Percentiles rank a stretch among this genome's conserved stretches.
Evolutionary conservation across 805 yeast genomes (phyloP).

Genomic region (Kluyveromyces dobzhanskii): DNA sequence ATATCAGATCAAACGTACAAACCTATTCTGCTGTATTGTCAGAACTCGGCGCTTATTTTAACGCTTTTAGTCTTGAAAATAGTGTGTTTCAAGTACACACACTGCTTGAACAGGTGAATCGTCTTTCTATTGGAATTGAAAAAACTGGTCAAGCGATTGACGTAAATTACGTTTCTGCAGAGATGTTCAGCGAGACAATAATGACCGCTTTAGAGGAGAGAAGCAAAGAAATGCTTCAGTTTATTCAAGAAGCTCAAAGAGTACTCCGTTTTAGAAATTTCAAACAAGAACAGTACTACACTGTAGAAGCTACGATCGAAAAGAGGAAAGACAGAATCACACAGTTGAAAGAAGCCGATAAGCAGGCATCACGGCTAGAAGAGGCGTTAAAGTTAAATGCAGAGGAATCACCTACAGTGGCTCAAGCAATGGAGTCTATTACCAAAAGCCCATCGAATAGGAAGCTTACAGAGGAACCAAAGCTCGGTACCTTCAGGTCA

Average conservation of each 20-base stretch:
- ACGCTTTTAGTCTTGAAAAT: slow-evolving; percentile 49
- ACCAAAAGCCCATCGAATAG: neutral
- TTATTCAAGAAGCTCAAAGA: slow-evolving; percentile 27
- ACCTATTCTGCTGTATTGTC: slow-evolving; percentile 59
- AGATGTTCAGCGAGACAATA: slow-evolving; percentile 35
- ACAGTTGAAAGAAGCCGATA: slow-evolving; percentile 28
- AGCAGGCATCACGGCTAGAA: slow-evolving; percentile 21
- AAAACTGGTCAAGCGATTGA: slow-evolving; percentile 83
- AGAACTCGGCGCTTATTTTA: slow-evolving; percentile 67
- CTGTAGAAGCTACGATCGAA: slow-evolving; percentile 33
- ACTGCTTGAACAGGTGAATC: slow-evolving; percentile 20
- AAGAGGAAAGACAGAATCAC: slow-evolving; percentile 28
- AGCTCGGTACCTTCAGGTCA: neutral
- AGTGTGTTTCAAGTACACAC: slow-evolving; percentile 52
- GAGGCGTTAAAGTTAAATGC: slow-evolving; percentile 30
- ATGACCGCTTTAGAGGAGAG: slow-evolving; percentile 33
- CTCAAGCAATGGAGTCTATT: slow-evolving; percentile 6
- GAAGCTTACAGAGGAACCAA: neutral
- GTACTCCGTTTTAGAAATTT: slow-evolving; percentile 54
- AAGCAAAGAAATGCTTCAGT: slow-evolving; percentile 28
- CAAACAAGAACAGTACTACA: slow-evolving; percentile 44
- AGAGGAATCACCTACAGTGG: slow-evolving; percentile 29
- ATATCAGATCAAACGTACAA: slow-evolving; percentile 31
- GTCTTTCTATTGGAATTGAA: slow-evolving; percentile 52
- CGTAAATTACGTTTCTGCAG: slow-evolving; percentile 48